Conservation (phyloP, 208 protist species). For the Entamoeba dispar region DNA sequence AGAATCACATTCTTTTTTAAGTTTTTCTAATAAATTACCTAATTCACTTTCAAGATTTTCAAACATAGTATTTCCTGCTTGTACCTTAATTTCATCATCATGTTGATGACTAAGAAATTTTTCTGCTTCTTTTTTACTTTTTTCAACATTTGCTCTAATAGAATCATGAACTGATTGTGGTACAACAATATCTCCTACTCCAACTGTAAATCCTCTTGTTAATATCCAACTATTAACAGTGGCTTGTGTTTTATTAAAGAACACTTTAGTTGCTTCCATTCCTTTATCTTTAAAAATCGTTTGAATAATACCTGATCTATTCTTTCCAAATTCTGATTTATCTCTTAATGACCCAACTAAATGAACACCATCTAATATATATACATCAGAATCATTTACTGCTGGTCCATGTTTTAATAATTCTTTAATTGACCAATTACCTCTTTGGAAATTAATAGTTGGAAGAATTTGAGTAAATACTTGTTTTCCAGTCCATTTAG, state of each 20-base stretch:
- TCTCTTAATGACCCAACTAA: constrained; percentile 56
- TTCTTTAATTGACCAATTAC: not conserved
- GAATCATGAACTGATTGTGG: constrained; percentile 59
- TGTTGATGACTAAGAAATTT: constrained; percentile 64
- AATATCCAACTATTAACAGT: constrained; percentile 87
- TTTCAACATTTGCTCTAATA: constrained; percentile 62
- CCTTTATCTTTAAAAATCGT: constrained; percentile 81
- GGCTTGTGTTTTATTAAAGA: constrained; percentile 68
- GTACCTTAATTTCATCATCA: constrained; percentile 61
- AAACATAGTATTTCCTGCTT: constrained; percentile 65
- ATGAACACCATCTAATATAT: constrained; percentile 68
- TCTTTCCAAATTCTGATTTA: constrained; percentile 50
- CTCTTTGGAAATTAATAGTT: not conserved
- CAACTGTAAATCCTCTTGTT: constrained; percentile 75
- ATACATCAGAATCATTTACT: constrained; percentile 31
- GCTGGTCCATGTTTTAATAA: constrained; percentile 22
- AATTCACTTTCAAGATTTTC: constrained; percentile 93
- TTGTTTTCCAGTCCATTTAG: constrained; percentile 98
- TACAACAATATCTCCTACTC: constrained; percentile 87
- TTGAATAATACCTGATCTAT: constrained; percentile 62
- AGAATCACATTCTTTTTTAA: constrained; percentile 41
- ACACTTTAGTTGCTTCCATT: constrained; percentile 57
- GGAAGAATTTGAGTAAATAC: constrained; percentile 85
- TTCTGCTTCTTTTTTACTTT: constrained; percentile 56
- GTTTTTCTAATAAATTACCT: constrained; percentile 58